Base-by-base conservation (phyloP, 2,329 filamentous ascomycete species). In the Venturia carpophila region DNA sequence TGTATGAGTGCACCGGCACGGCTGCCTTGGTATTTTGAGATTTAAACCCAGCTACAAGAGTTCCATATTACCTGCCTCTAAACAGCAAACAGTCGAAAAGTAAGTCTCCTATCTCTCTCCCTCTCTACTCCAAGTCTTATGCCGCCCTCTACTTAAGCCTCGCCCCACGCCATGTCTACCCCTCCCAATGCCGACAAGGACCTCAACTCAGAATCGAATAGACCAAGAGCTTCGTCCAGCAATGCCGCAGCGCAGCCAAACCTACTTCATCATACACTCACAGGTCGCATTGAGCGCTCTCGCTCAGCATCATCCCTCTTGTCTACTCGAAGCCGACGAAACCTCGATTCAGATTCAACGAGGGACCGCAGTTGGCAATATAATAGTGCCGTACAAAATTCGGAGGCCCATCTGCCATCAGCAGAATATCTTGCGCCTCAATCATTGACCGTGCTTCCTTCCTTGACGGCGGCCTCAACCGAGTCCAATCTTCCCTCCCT, bases 101-200 rank as follows among this genome's bases (percentile, higher is more conserved):
- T 58, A 58, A 58, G 52, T 37, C 52, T 37, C 37, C 52, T 58
- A 58, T 58, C 61, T 63, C 61, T 5, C 61, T 58, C 61, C 52
- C 61, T 5, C 61, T 7, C 61, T 63, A 47, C 61, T 21, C n/a
- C 61, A 52, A 63, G 30, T 13, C 61, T 47, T 52, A 34, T 47
- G 41, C 61, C 42, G 24, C 21, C 43, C n/a, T 63, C 61, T 52
- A 43, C 43, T 34, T 24, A 19, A 39, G 34, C 61, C 30, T 43
- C 61, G 42, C 30, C 45, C 43, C 41, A 63, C 61, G 61, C 61
- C 30, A 58, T 58, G 30, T 37, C 45, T 41, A 63, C 61, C 30
- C 34, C 45, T 47, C 41, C 42, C 52, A 15, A 27, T 39, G 34
- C 43, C 39, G 52, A 49, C 61, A 52, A 37, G n/a, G 39, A 61